A percentile compares a stretch with the other conserved stretches of the same genome.
Evolutionary conservation across 495 filamentous ascomycete genomes (phyloP).

Genomic region (Podospora pseudocomata): DNA sequence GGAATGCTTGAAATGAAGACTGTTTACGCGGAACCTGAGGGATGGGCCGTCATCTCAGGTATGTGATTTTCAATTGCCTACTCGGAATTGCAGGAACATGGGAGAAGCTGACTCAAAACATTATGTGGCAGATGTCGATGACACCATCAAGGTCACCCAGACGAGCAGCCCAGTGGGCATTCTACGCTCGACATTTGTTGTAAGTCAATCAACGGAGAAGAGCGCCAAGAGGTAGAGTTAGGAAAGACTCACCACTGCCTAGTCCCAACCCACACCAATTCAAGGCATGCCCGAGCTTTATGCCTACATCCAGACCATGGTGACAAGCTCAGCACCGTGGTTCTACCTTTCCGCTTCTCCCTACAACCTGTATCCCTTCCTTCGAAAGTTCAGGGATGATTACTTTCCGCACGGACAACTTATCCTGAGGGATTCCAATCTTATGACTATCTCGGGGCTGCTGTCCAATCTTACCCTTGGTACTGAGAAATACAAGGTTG

Average conservation of each 20-base stretch:
- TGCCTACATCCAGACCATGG: constrained; percentile 50
- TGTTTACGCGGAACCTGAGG: constrained; percentile 67
- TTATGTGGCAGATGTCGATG: constrained; percentile 68
- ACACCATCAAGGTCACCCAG: constrained; percentile 89
- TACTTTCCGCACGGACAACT: constrained; percentile 76
- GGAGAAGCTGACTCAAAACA: constrained; percentile 2
- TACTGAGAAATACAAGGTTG: constrained; percentile 83
- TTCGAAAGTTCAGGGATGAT: constrained; percentile 64
- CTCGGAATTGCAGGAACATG: constrained; percentile 6
- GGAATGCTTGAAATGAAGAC: constrained; percentile 59
- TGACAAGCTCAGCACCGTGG: constrained; percentile 63
- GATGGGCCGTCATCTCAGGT: constrained; percentile 84
- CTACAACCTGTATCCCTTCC: constrained; percentile 89
- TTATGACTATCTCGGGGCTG: constrained; percentile 79
- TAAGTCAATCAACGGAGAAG: constrained; percentile 26
- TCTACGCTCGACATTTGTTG: constrained; percentile 76
- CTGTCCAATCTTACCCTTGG: constrained; percentile 74
- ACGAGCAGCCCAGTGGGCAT: constrained; percentile 77
- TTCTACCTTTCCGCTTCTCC: constrained; percentile 94
- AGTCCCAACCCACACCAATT: constrained; percentile 59
- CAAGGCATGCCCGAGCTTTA: constrained; percentile 85
- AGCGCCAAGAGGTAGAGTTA: neutral
- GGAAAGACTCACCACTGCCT: neutral
- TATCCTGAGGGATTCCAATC: constrained; percentile 80
- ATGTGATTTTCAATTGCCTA: constrained; percentile 8